A percentile compares a stretch with the other conserved stretches of the same genome.
Evolutionary conservation across 257 asterid species (phyloP).

Genomic region (Fraxinus anomala): DNA sequence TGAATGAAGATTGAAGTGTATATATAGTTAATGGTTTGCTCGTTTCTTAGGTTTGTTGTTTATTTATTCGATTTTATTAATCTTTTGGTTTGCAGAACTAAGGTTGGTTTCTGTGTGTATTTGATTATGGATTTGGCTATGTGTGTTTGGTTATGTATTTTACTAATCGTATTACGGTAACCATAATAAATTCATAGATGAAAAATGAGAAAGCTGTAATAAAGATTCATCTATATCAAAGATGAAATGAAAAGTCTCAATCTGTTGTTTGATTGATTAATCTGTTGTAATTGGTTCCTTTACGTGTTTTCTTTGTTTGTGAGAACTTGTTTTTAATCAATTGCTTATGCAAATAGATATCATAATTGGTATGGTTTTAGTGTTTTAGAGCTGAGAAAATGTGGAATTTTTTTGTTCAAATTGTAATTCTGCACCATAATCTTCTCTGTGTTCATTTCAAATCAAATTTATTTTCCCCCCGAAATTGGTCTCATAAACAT

Average conservation of each 20-base stretch:
- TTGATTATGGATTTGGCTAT: not conserved
- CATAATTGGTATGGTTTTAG: slow-evolving; percentile 1
- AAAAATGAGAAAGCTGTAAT: not conserved
- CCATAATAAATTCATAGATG: not conserved
- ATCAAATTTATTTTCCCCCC: not conserved
- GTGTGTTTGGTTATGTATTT: slow-evolving; percentile 10
- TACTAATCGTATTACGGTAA: slow-evolving; percentile 15
- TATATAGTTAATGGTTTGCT: slow-evolving; percentile 19
- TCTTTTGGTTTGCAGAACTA: slow-evolving; percentile 13
- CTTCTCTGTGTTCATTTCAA: not conserved
- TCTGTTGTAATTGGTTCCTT: not conserved
- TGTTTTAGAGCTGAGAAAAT: not conserved
- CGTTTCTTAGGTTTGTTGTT: slow-evolving; percentile 12
- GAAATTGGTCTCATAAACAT: not conserved
- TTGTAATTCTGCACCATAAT: not conserved
- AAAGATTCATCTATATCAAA: not conserved
- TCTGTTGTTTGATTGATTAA: slow-evolving; percentile 9
- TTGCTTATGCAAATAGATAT: not conserved
- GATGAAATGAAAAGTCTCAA: not conserved
- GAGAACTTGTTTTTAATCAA: not conserved
- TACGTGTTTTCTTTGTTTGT: slow-evolving; percentile 2
- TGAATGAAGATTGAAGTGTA: slow-evolving; percentile 14
- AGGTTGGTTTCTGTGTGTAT: slow-evolving; percentile 16
- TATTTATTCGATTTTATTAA: not conserved
- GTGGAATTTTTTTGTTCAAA: not conserved